Evolutionary conservation across 345 rosid species (phyloP).

Genomic region (Brassica cretica): DNA sequence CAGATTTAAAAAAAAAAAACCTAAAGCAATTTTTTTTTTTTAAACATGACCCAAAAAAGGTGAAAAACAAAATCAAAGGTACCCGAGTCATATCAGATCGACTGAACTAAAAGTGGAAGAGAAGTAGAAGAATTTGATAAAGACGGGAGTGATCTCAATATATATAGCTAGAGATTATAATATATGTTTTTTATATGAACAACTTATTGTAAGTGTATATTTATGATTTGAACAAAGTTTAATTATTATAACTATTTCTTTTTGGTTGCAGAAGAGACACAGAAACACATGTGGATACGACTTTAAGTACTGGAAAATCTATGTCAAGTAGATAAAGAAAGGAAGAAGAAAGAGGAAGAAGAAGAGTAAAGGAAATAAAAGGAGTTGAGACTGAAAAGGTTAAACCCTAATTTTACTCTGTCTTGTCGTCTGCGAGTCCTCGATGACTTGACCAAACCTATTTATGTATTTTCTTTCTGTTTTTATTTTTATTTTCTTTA

Average conservation of each 20-base stretch:
- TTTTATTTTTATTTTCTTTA: neutral
- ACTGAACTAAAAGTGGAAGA: conserved; percentile 10
- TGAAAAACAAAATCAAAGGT: conserved; percentile 7
- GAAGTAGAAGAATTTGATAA: conserved; percentile 20
- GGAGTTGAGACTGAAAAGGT: conserved; percentile 42
- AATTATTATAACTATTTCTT: neutral
- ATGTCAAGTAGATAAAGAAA: conserved; percentile 41
- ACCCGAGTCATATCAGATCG: conserved; percentile 19
- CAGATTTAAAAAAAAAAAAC: neutral
- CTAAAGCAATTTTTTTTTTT: too few species aligned
- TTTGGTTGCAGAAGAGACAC: conserved; percentile 38
- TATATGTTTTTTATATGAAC: neutral
- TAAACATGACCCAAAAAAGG: neutral
- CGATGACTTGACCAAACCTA: conserved; percentile 31
- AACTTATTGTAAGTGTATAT: neutral
- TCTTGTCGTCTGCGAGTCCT: conserved; percentile 31
- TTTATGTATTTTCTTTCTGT: neutral
- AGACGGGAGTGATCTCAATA: conserved; percentile 24
- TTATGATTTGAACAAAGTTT: conserved; percentile 17
- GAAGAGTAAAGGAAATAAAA: conserved; percentile 41
- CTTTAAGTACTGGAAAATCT: conserved; percentile 36
- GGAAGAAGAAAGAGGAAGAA: conserved; percentile 31
- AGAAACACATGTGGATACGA: conserved; percentile 45
- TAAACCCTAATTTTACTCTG: conserved; percentile 39
- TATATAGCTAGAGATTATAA: neutral